These are phyloP conservation scores for Fusarium domesticum DNA, from an alignment of 2,329 filamentous ascomycete species.

Conservation along the genomic window DNA sequence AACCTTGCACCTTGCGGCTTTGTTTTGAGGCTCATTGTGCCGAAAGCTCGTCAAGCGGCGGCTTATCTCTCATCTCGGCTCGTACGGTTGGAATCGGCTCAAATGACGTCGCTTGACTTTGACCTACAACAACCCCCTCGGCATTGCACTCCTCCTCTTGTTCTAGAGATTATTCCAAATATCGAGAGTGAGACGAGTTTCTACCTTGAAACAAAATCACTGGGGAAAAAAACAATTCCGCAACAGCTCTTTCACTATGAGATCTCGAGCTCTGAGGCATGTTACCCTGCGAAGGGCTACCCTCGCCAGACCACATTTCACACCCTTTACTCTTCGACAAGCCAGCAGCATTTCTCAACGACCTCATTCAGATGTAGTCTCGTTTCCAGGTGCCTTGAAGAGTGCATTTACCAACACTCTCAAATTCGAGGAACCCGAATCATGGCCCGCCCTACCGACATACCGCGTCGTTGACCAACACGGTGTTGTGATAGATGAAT, in stretches of 20 bases:
- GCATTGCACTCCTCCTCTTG: constrained; percentile 14
- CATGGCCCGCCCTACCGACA: constrained; percentile 75
- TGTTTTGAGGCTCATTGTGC: constrained; percentile 11
- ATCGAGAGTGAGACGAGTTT: too few relatives aligned
- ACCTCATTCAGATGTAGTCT: constrained; percentile 54
- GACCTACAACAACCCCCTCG: constrained; percentile 22
- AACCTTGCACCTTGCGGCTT: neutral
- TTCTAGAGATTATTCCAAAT: too few relatives aligned
- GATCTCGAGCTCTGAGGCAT: constrained; percentile 32
- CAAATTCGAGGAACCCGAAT: constrained; percentile 70
- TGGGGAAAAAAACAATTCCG: too few relatives aligned
- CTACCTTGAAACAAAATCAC: too few relatives aligned
- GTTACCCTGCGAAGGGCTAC: constrained; percentile 28
- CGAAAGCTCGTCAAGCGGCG: constrained; percentile 26
- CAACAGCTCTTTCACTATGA: constrained; percentile 33
- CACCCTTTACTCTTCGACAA: constrained; percentile 31
- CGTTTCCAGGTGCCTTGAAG: constrained; percentile 94
- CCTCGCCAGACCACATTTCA: constrained; percentile 22
- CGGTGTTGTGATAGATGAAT: constrained; percentile 74
- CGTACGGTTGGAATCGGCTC: constrained; percentile 33
- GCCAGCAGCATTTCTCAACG: constrained; percentile 54
- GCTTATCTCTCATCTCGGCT: constrained; percentile 29
- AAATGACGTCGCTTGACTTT: constrained; percentile 30
- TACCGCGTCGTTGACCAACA: constrained; percentile 91
- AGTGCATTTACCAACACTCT: constrained; percentile 85